A percentile compares a stretch with the other conserved stretches of the same genome.
Conservation (phyloP, 2,329 filamentous ascomycete genomes). For the Rhynchosporium secalis region DNA sequence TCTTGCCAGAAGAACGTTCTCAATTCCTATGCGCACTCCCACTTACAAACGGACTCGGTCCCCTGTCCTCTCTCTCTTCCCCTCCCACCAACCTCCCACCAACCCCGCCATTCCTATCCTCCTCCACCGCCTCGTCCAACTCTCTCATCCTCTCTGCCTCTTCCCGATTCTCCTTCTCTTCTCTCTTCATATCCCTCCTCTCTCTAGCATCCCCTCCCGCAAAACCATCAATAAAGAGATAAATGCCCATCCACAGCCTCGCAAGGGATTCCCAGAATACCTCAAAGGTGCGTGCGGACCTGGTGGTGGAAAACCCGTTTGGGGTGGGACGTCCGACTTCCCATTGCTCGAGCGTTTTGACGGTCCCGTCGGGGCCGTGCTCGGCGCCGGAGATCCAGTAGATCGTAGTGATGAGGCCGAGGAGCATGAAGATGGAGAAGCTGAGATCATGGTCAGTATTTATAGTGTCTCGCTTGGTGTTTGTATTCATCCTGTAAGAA, state of each 20-base stretch:
- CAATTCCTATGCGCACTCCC: constrained; percentile 31
- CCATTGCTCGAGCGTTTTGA: constrained; percentile 31
- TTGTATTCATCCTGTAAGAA: too few relatives aligned
- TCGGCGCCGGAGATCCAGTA: constrained; percentile 27
- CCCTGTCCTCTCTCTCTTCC: not conserved
- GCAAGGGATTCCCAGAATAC: constrained; percentile 18
- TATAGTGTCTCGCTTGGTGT: not conserved
- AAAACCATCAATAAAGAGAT: constrained; percentile 22
- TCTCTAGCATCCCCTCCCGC: constrained; percentile 18
- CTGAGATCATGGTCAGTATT: constrained; percentile 6
- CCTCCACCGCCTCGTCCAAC: constrained; percentile 4
- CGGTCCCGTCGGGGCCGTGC: constrained; percentile 17
- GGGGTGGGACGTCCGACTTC: constrained; percentile 24
- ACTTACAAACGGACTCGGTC: constrained; percentile 13
- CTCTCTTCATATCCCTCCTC: constrained; percentile 15
- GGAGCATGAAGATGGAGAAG: constrained; percentile 31
- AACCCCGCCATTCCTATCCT: not conserved
- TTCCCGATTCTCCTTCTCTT: constrained; percentile 3
- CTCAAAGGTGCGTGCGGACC: constrained; percentile 14
- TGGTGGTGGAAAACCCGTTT: constrained; percentile 23
- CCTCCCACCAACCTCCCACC: not conserved
- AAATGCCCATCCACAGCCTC: constrained; percentile 9
- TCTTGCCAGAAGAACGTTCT: too few relatives aligned
- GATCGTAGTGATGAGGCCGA: constrained; percentile 28
- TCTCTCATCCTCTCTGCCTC: constrained; percentile 13